These are phyloP conservation scores for Margaritispora aquatica DNA, from an alignment of 495 filamentous ascomycete genomes.

Conservation along the genomic window DNA sequence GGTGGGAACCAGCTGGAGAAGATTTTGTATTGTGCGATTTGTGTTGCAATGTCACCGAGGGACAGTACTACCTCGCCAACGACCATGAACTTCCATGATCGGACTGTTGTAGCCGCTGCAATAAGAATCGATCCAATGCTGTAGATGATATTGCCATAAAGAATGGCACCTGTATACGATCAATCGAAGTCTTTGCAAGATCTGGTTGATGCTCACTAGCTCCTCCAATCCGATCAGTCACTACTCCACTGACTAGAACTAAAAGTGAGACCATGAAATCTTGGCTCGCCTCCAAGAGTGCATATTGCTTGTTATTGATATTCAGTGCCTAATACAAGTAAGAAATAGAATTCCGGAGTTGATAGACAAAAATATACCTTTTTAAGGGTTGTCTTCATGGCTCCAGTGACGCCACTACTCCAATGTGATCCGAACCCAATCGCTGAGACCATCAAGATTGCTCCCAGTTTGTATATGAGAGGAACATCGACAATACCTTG, in stretches of 20 bases:
- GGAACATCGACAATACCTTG: constrained; percentile 13
- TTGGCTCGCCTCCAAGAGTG: constrained; percentile 38
- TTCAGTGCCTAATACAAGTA: constrained; percentile 6
- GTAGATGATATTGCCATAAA: constrained; percentile 39
- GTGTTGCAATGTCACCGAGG: constrained; percentile 40
- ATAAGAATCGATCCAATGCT: constrained; percentile 41
- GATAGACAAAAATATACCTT: constrained; percentile 32
- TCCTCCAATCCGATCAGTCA: constrained; percentile 40
- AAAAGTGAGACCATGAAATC: constrained; percentile 40
- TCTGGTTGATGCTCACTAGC: constrained; percentile 22
- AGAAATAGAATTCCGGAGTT: not conserved
- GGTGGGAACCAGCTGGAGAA: constrained; percentile 44
- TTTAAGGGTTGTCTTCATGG: constrained; percentile 41
- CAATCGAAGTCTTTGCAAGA: not conserved
- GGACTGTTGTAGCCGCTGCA: constrained; percentile 30
- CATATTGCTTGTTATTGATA: constrained; percentile 37
- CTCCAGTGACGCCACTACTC: constrained; percentile 36
- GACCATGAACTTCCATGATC: constrained; percentile 41
- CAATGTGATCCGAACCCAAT: constrained; percentile 40
- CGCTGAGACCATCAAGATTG: constrained; percentile 34
- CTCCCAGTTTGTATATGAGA: constrained; percentile 29
- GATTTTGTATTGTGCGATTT: constrained; percentile 43
- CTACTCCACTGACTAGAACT: constrained; percentile 35
- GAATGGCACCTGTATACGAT: constrained; percentile 12
- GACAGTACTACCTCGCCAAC: constrained; percentile 35